Percentiles rank a stretch among this genome's conserved stretches.
phyloP scores from a whole-genome alignment of 2,329 filamentous ascomycete genomes.

The Talaromyces pinophilus region DNA sequence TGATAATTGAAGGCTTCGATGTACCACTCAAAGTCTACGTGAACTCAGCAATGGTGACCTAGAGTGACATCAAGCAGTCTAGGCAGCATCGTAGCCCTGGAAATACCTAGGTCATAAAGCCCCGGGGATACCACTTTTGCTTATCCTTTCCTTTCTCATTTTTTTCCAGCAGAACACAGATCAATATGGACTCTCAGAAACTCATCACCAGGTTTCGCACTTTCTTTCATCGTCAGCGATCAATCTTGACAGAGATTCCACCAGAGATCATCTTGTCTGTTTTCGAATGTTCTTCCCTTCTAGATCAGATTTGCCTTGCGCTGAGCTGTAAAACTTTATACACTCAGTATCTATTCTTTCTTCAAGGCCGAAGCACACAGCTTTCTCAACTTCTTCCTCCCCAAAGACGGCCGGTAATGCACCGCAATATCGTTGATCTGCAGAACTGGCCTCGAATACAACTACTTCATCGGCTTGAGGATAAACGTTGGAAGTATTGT shows the following conservation, averaged over 20 bases:
- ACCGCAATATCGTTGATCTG: neutral
- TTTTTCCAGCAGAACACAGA: neutral
- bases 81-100: neutral
- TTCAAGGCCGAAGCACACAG: neutral
- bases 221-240: neutral
- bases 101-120: neutral
- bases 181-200: neutral
- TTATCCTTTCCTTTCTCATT: neutral
- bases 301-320: neutral
- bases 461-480: neutral
- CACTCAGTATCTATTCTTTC: neutral
- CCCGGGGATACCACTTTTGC: neutral
- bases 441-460: slow-evolving; percentile 1
- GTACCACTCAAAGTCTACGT: too few species aligned
- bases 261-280: neutral
- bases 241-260: neutral
- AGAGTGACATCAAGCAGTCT: neutral
- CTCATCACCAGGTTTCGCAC: neutral
- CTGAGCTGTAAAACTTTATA: neutral
- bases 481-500: neutral
- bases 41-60: neutral
- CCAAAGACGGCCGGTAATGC: neutral
- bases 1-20: too few species aligned
- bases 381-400: neutral
- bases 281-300: neutral